Conservation (phyloP, 2,329 filamentous ascomycete genomes). For the Colletotrichum neosansevieriae region DNA sequence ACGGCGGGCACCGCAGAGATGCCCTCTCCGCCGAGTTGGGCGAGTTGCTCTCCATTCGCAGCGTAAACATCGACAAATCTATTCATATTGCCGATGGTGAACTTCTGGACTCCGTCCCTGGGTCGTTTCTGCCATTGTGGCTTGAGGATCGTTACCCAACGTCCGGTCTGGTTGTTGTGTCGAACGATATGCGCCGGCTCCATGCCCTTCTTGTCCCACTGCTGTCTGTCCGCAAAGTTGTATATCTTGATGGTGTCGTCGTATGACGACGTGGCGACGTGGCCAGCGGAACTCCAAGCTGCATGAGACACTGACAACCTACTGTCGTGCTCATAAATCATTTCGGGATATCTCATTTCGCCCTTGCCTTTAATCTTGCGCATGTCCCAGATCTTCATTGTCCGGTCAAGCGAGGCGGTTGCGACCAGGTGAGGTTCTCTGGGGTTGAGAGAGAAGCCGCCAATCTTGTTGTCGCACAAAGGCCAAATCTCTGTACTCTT, state of each 20-base stretch:
- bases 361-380: slow-evolving; percentile 78
- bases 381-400: slow-evolving; percentile 91
- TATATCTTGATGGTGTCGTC: slow-evolving; percentile 97
- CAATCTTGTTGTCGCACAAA: slow-evolving; percentile 92
- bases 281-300: slow-evolving; percentile 86
- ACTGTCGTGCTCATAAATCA: slow-evolving; percentile 86
- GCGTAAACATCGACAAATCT: slow-evolving; percentile 94
- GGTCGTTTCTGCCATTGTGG: slow-evolving; percentile 90
- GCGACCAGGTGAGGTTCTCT: slow-evolving; percentile 84
- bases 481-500: slow-evolving; percentile 75
- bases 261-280: slow-evolving; percentile 92
- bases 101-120: slow-evolving; percentile 82
- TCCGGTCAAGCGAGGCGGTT: slow-evolving; percentile 90
- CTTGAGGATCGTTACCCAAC: slow-evolving; percentile 88
- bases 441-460: slow-evolving; percentile 89
- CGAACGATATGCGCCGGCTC: slow-evolving; percentile 75
- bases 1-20: slow-evolving; percentile 97
- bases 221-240: slow-evolving; percentile 73
- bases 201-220: slow-evolving; percentile 74
- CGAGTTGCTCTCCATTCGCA: slow-evolving; percentile 84
- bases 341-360: slow-evolving; percentile 70
- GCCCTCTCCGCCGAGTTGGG: slow-evolving; percentile 86
- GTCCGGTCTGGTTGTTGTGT: slow-evolving; percentile 96
- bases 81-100: slow-evolving; percentile 97
- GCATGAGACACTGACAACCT: slow-evolving; percentile 91